Conservation (phyloP, 352 stramenopile species). For the Pythium biforme region DNA sequence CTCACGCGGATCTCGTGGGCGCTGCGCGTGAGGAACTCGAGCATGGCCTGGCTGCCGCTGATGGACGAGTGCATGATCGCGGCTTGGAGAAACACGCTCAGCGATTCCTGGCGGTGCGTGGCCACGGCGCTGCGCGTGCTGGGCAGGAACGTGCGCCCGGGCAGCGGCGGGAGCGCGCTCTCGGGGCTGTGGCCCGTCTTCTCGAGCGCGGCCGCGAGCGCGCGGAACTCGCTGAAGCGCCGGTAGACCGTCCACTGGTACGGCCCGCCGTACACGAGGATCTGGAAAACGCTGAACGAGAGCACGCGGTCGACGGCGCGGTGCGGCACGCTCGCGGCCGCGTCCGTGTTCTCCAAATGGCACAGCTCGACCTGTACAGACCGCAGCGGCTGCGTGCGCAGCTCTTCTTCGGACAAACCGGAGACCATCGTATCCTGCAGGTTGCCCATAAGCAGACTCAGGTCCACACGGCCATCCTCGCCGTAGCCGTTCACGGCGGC, state of each 20-base stretch:
- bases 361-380: conserved; percentile 82
- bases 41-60: conserved; percentile 63
- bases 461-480: conserved; percentile 67
- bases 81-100: conserved; percentile 79
- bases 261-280: conserved; percentile 78
- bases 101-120: conserved; percentile 68
- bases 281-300: conserved; percentile 83
- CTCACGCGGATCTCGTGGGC: conserved; percentile 78
- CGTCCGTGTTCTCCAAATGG: conserved; percentile 86
- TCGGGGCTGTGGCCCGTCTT: conserved; percentile 46
- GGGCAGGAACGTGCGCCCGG: conserved; percentile 67
- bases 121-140: conserved; percentile 68
- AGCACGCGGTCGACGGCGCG: conserved; percentile 69
- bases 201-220: conserved; percentile 50
- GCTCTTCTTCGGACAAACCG: conserved; percentile 64
- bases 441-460: conserved; percentile 81
- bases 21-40: conserved; percentile 75
- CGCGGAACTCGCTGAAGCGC: conserved; percentile 83
- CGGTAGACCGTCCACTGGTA: conserved; percentile 87
- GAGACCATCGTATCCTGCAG: conserved; percentile 78
- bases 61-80: conserved; percentile 83
- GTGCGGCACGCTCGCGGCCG: conserved; percentile 70
- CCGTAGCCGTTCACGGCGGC: conserved; percentile 31
- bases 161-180: conserved; percentile 60
- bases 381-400: conserved; percentile 70